Evolutionary conservation across 1,284 basidiomycete species (phyloP).

Genomic region (Austroboletus niveus): DNA sequence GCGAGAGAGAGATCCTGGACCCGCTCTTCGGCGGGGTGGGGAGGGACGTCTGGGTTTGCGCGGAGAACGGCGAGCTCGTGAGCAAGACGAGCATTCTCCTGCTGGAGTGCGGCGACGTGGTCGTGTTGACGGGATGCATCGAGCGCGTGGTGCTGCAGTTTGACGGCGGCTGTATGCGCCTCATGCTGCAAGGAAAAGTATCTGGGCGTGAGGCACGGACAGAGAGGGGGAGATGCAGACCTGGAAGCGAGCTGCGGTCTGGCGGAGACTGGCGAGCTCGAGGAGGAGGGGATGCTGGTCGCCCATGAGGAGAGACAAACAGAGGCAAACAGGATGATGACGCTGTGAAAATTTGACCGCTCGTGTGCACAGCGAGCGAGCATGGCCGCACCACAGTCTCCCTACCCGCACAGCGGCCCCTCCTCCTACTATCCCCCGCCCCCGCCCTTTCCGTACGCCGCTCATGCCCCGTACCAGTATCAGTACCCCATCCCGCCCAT

Average conservation of each 20-base stretch:
- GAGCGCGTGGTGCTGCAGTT: constrained; percentile 60
- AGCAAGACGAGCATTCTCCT: constrained; percentile 53
- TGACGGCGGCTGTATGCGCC: constrained; percentile 59
- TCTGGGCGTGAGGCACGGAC: constrained; percentile 7
- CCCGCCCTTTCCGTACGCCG: constrained; percentile 12
- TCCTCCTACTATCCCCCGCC: constrained; percentile 20
- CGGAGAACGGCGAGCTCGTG: constrained; percentile 55
- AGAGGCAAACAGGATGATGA: constrained; percentile 14
- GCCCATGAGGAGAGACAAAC: constrained; percentile 21
- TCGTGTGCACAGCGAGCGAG: constrained; percentile 14
- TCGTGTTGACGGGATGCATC: constrained; percentile 50
- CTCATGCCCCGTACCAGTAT: constrained; percentile 23
- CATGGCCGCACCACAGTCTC: constrained; percentile 24
- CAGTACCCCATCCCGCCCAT: constrained; percentile 27
- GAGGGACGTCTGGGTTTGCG: constrained; percentile 43
- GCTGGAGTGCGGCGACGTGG: constrained; percentile 46
- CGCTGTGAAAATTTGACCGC: constrained; percentile 9
- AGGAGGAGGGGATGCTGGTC: constrained; percentile 64
- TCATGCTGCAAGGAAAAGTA: constrained; percentile 50
- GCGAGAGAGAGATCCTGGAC: constrained; percentile 64
- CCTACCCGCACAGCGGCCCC: constrained; percentile 24
- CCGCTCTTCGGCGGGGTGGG: constrained; percentile 47
- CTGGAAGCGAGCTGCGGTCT: constrained; percentile 67
- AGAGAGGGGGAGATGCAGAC: constrained; percentile 30
- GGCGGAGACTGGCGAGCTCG: constrained; percentile 62